These are phyloP conservation scores for Talaromyces amestolkiae DNA, from an alignment of 2,329 filamentous ascomycete genomes.

Conservation along the genomic window DNA sequence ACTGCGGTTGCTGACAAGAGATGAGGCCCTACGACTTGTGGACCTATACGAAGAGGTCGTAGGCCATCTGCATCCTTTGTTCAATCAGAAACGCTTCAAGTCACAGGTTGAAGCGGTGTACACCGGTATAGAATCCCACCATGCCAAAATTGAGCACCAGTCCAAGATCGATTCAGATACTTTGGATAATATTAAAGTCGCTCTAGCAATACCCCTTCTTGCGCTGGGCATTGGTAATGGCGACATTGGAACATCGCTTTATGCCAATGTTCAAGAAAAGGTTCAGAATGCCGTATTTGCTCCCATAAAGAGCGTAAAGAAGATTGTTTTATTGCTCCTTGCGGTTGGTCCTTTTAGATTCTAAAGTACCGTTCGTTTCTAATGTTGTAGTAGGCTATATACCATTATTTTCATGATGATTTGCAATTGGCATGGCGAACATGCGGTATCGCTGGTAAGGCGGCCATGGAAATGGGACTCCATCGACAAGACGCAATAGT, in stretches of 20 bases:
- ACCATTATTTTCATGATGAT: constrained; percentile 8
- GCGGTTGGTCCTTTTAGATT: background rate
- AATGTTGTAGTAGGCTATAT: background rate
- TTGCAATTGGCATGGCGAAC: constrained; percentile 6
- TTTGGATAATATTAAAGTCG: background rate
- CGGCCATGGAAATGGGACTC: constrained; percentile 6
- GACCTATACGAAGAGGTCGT: background rate
- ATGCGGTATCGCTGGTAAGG: constrained; percentile 1
- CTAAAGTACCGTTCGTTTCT: background rate
- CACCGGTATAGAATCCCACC: background rate
- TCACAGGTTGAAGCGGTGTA: background rate
- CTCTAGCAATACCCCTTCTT: background rate
- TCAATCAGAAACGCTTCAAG: background rate
- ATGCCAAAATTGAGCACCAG: background rate
- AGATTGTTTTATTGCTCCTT: background rate
- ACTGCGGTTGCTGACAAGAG: background rate
- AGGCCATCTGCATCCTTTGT: background rate
- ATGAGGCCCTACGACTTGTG: background rate
- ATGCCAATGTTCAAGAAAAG: background rate
- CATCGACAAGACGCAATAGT: background rate
- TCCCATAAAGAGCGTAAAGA: background rate
- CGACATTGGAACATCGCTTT: background rate
- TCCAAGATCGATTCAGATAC: background rate
- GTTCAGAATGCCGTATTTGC: background rate
- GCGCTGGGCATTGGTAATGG: background rate